Conservation (phyloP, 1,284 basidiomycete species). For the Tylopilus microsporus region DNA sequence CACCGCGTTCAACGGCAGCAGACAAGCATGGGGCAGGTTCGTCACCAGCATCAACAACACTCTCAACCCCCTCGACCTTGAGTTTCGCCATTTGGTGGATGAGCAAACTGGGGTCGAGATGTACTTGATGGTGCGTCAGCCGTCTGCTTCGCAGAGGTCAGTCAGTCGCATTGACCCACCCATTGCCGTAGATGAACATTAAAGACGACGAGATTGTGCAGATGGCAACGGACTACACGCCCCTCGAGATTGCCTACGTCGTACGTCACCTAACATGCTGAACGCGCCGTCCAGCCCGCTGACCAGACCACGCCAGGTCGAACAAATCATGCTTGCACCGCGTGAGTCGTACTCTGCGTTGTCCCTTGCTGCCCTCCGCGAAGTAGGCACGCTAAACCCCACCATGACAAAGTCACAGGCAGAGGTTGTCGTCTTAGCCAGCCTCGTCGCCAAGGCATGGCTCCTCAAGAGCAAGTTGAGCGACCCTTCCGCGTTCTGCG, state of each 20-base stretch:
- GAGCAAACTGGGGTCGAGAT: conserved; percentile 60
- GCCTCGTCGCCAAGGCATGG: conserved; percentile 81
- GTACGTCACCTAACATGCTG: conserved; percentile 40
- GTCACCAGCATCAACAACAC: conserved; percentile 54
- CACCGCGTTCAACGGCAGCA: conserved; percentile 40
- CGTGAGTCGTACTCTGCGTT: conserved; percentile 71
- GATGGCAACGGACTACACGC: conserved; percentile 74
- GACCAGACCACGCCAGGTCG: conserved; percentile 49
- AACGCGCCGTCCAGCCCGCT: not conserved
- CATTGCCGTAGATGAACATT: conserved; percentile 53
- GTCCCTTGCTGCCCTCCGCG: conserved; percentile 70
- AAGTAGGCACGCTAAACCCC: conserved; percentile 56
- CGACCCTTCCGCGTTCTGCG: conserved; percentile 9
- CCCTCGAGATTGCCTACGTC: conserved; percentile 71
- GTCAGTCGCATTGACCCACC: not conserved
- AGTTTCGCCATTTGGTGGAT: conserved; percentile 60
- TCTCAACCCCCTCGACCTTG: conserved; percentile 65
- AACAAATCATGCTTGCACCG: conserved; percentile 81
- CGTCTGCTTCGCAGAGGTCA: not conserved
- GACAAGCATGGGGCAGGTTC: conserved; percentile 57
- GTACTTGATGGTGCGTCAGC: conserved; percentile 57
- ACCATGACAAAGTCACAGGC: conserved; percentile 73
- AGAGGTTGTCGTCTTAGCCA: conserved; percentile 60
- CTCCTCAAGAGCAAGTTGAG: conserved; percentile 69
- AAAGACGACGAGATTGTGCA: conserved; percentile 76